Conservation (phyloP, 2,329 filamentous ascomycete genomes). For the Exophiala sp. region DNA sequence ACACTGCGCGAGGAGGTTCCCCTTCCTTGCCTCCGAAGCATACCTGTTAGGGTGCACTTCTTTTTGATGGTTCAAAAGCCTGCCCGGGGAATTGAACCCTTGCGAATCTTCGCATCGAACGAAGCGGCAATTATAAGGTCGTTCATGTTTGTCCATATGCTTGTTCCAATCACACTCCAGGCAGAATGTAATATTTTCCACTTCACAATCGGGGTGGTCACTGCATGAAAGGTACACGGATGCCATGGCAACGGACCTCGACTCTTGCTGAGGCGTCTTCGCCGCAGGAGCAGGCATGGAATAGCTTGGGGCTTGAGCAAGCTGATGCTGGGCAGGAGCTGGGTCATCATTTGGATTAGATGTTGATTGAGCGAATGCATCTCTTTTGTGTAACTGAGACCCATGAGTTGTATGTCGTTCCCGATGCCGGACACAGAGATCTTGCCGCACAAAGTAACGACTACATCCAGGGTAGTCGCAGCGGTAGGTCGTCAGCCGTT, state of each 20-base stretch:
- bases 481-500: conserved; percentile 81
- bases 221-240: background rate
- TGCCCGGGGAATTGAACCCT: too few species aligned
- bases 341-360: conserved; percentile 20
- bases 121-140: too few species aligned
- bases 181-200: too few species aligned
- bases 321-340: conserved; percentile 16
- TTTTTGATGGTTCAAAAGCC: too few species aligned
- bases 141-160: too few species aligned
- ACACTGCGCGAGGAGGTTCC: too few species aligned
- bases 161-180: too few species aligned
- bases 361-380: conserved; percentile 40
- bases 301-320: conserved; percentile 27
- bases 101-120: too few species aligned
- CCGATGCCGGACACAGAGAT: conserved; percentile 81
- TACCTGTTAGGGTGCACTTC: too few species aligned
- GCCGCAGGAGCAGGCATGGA: conserved; percentile 35
- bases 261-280: conserved; percentile 12
- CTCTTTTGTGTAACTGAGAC: conserved; percentile 50
- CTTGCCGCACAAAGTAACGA: conserved; percentile 86
- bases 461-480: conserved; percentile 91
- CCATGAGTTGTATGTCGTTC: conserved; percentile 70
- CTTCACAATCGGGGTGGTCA: too few species aligned
- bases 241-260: background rate
- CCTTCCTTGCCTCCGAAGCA: too few species aligned